Percentiles rank a stretch among this genome's conserved stretches.
phyloP scores from a whole-genome alignment of 2,329 filamentous ascomycete species.

The Aureobasidium sp. region DNA sequence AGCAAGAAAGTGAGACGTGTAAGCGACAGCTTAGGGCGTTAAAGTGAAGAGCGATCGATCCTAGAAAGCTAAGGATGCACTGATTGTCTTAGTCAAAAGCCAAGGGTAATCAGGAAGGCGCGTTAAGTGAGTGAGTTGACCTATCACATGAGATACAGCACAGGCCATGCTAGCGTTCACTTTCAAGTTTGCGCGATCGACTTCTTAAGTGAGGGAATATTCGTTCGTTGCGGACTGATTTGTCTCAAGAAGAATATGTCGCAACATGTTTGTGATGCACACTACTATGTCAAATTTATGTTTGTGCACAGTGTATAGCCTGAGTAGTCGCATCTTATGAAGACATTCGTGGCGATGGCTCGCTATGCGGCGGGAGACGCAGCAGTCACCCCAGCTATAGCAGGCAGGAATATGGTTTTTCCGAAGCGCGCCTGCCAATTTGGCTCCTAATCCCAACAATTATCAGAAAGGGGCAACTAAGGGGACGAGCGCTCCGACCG shows the following conservation, averaged over 20 bases:
- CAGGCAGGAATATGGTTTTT: not conserved
- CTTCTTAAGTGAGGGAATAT: not conserved
- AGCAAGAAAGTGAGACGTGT: not conserved
- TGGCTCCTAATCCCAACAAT: not conserved
- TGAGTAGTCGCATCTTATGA: not conserved
- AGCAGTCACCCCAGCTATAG: not conserved
- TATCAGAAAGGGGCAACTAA: not conserved
- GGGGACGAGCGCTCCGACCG: not conserved
- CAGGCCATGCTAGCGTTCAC: constrained; percentile 4
- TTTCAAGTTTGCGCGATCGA: not conserved
- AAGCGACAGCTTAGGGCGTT: not conserved
- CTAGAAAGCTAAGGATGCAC: not conserved
- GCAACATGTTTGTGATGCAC: not conserved
- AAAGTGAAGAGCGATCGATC: not conserved
- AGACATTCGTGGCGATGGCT: not conserved
- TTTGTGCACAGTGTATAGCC: not conserved
- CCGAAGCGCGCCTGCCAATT: not conserved
- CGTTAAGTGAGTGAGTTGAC: not conserved
- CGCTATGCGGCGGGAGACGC: not conserved
- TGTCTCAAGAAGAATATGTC: not conserved
- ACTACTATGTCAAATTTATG: not conserved
- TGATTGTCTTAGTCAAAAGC: not conserved
- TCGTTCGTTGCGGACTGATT: not conserved
- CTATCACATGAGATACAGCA: constrained; percentile 1
- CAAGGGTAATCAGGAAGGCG: not conserved